Base-by-base conservation (phyloP, 148 eudicot genomes). In the Gaultheria prostrata region DNA sequence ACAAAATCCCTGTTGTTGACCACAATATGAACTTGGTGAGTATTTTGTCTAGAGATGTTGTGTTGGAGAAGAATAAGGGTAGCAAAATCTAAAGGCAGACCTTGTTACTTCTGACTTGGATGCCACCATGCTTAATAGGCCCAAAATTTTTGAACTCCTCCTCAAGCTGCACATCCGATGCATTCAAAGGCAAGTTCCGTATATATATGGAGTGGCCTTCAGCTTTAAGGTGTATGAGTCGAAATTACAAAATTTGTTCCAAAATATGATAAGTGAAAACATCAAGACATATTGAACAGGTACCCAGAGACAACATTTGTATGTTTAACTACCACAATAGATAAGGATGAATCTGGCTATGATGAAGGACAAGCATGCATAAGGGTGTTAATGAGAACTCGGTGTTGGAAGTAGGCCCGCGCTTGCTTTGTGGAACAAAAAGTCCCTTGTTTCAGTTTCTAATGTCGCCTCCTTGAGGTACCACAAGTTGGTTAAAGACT, bases 61-160 rank as follows among this genome's bases (percentile, higher is more conserved):
- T 70, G 63, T 14, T 14, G 45, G 69, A 79, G 51, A 73, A 80
- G 30, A 63, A 56, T 77, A 3, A 17, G 78, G 12, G 51, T 56
- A 33, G 67, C 50, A 56, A 76, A 56, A 73, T 85, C 28, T 20
- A 70, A 80, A 75, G 50, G n/a, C 33, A 53, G 61, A 94, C 98
- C 95, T 90, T 91, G 54, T 88, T 91, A 86, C 92, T 93, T 87
- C 90, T 87, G 82, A 94, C 98, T 94, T 94, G 98, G 51, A 94
- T 83, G 20, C 95, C 98, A 74, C 85, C 92, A 74, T 78, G 89
- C 86, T 94, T 94, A 50, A 94, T 91, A 17, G 92, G 87, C 83
- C 98, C 98, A 87, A 89, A 94, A 53, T 75, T 89, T 63, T 86
- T 65, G 80, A 94, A 94, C 50, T 87, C 92, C 79, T 92, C 94